These are phyloP conservation scores for Ogataea ramenticola DNA, from an alignment of 805 yeast genomes.

Conservation along the genomic window DNA sequence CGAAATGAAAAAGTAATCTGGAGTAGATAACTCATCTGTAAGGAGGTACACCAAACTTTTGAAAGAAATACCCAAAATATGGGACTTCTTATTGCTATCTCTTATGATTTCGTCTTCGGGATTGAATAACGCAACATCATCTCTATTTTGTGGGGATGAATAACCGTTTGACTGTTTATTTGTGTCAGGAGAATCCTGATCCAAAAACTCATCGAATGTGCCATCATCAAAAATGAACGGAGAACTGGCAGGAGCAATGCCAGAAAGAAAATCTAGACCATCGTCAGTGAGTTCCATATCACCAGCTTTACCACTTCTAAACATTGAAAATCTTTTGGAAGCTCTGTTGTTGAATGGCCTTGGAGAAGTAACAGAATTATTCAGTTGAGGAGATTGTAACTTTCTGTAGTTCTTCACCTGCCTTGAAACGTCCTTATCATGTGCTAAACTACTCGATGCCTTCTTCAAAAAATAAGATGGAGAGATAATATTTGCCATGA, in stretches of 20 bases:
- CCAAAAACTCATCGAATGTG: constrained; percentile 14
- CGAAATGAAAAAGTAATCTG: constrained; percentile 61
- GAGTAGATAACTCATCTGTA: constrained; percentile 58
- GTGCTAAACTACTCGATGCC: constrained; percentile 56
- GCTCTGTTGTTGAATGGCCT: constrained; percentile 15
- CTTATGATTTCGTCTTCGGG: constrained; percentile 40
- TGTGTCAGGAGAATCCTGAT: not conserved
- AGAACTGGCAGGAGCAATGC: constrained; percentile 15
- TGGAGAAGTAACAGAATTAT: not conserved
- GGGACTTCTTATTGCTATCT: constrained; percentile 36
- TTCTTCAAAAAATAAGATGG: constrained; percentile 53
- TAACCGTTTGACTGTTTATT: not conserved
- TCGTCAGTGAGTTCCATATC: constrained; percentile 39
- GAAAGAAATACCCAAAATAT: constrained; percentile 63
- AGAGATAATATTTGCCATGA: constrained; percentile 45
- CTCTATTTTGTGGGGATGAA: not conserved
- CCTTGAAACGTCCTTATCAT: constrained; percentile 24
- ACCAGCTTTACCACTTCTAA: constrained; percentile 44
- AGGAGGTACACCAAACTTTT: constrained; percentile 57
- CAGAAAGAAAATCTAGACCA: constrained; percentile 37
- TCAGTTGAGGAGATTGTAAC: constrained; percentile 12
- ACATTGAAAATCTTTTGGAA: constrained; percentile 40
- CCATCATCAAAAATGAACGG: constrained; percentile 23
- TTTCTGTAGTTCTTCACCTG: constrained; percentile 21
- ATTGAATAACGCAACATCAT: constrained; percentile 9